phyloP scores from a whole-genome alignment of 228 moss, liverwort and hornwort species.

The Sphagnum fallax region DNA sequence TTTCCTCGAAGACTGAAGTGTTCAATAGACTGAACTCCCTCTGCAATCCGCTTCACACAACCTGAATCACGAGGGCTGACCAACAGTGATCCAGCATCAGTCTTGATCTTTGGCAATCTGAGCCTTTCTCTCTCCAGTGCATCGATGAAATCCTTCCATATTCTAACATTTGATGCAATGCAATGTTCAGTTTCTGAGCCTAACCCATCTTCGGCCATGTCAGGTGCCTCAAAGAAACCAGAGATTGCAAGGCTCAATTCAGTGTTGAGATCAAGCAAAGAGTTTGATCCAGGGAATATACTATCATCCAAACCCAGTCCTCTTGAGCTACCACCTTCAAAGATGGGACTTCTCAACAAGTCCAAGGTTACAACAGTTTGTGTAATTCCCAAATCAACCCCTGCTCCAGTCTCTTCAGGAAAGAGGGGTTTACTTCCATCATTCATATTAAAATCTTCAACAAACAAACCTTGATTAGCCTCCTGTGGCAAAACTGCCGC shows the following conservation, averaged over 20 bases:
- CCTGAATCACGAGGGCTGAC: slow-evolving; percentile 12
- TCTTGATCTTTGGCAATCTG: slow-evolving; percentile 16
- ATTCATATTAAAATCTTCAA: too few species aligned
- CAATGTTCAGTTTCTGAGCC: slow-evolving; percentile 1
- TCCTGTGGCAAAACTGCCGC: too few species aligned
- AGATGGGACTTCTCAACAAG: not conserved
- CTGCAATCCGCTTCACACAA: slow-evolving; percentile 12
- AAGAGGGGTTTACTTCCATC: too few species aligned
- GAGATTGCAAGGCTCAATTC: slow-evolving; percentile 3
- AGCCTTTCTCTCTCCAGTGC: slow-evolving; percentile 19
- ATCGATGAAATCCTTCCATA: slow-evolving; percentile 15
- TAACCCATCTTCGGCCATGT: slow-evolving; percentile 1
- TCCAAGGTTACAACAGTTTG: not conserved
- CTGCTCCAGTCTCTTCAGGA: too few species aligned
- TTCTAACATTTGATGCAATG: slow-evolving; percentile 5
- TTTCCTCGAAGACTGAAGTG: slow-evolving; percentile 9
- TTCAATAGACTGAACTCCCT: slow-evolving; percentile 5
- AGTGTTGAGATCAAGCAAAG: not conserved
- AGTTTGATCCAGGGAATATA: not conserved
- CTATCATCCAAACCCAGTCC: not conserved
- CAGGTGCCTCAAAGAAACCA: not conserved
- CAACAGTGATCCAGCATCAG: not conserved
- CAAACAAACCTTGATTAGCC: too few species aligned
- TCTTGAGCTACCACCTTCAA: not conserved
- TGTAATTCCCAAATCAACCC: too few species aligned